phyloP scores from a whole-genome alignment of 1,284 basidiomycete genomes.

The Fereydounia khargensis region DNA sequence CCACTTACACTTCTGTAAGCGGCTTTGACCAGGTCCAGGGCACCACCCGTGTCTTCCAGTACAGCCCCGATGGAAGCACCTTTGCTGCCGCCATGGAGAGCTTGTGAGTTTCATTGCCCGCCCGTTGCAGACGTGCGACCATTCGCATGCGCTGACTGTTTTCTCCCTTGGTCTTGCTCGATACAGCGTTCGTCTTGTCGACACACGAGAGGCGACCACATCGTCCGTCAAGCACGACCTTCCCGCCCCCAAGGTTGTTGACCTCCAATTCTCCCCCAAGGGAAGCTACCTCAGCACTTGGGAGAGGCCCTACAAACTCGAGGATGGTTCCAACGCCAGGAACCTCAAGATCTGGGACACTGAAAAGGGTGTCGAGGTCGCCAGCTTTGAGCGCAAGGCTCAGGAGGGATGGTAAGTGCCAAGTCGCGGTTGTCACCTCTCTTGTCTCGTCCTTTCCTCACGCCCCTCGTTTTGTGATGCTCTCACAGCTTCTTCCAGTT shows the following conservation, averaged over 20 bases:
- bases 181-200: slow-evolving; percentile 75
- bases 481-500: slow-evolving; percentile 68
- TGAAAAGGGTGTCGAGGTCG: slow-evolving; percentile 75
- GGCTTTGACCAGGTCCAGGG: slow-evolving; percentile 68
- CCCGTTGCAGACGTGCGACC: slow-evolving; percentile 15
- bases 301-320: slow-evolving; percentile 78
- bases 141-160: slow-evolving; percentile 15
- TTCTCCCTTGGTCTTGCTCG: slow-evolving; percentile 58
- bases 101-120: too few relatives aligned
- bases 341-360: slow-evolving; percentile 82
- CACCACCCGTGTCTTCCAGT: slow-evolving; percentile 73
- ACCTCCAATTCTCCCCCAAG: slow-evolving; percentile 85
- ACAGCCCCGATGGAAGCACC: slow-evolving; percentile 82
- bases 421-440: slow-evolving; percentile 60
- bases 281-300: slow-evolving; percentile 90
- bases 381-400: slow-evolving; percentile 78
- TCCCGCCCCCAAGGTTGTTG: slow-evolving; percentile 69
- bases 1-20: slow-evolving; percentile 70
- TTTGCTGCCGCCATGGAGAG: slow-evolving; percentile 78
- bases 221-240: slow-evolving; percentile 39
- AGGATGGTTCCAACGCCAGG: slow-evolving; percentile 73
- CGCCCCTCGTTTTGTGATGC: too few relatives aligned
- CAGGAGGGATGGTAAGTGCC: slow-evolving; percentile 77
- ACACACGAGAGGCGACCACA: slow-evolving; percentile 57
- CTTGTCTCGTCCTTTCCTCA: too few relatives aligned